Evolutionary conservation across 1,139 yeast species (phyloP), one percentile per base, ranked within the genome.

Genomic region (Lodderomyces beijingensis): DNA sequence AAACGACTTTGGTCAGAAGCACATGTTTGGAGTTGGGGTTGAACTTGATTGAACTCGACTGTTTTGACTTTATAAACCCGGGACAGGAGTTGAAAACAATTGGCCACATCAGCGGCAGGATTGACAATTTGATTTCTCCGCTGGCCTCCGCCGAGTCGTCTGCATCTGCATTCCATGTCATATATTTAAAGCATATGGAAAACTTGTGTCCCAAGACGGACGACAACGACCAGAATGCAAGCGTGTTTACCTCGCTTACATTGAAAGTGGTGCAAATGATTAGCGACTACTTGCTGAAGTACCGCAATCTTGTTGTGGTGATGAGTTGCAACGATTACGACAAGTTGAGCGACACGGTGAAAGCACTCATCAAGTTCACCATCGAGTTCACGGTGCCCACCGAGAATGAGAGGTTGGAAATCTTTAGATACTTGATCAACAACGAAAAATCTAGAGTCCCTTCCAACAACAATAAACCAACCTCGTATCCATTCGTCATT

Each of bases 21-120:
- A 50, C 79, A 2, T 69, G 84, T 0, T 55, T 64, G 5, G 74
- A 74, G 25, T 53, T 80, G 34, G 96, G 96, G 0, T 57, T 80
- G 15, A 84, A 85, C 44, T 57, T 83, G 10, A 62, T 83, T 27
- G 85, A 77, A 33, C 57, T 91, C 11, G 95, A 88, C 45, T 79
- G 88, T 27, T 70, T 76, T 44, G 77, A 70, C 17, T 54, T 74
- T n/a, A 57, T 79, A 6, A 72, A 75, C 38, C 74, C 78, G 1
- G 88, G 89, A 2, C 77, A 85, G 21, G 94, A 86, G 39, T 62
- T 79, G 30, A 88, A 87, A 50, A 84, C 93, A 0, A 64, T 91
- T 20, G 98, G 96, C 0, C 59, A 75, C 2, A 61, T 91, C 11
- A 62, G 76, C 34, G 97, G 96, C 1, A 77, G 81, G 46, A 65